phyloP scores from a whole-genome alignment of 495 filamentous ascomycete species.

The Neurospora sp. region DNA sequence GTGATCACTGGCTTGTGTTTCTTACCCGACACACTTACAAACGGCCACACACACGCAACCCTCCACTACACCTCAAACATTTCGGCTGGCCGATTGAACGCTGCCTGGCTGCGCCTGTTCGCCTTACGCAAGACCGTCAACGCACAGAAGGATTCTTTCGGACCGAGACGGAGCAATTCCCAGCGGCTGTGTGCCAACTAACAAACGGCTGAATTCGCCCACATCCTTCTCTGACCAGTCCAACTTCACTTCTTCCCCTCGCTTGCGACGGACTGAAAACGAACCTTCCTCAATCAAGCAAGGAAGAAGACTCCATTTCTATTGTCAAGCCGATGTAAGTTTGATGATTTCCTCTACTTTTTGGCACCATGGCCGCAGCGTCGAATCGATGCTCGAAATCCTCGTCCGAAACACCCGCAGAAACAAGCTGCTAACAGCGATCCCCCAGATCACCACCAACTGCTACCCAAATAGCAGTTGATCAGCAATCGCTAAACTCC shows the following conservation, averaged over 20 bases:
- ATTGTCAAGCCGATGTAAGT: background rate
- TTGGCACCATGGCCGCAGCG: background rate
- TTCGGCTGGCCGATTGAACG: background rate
- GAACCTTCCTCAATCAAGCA: background rate
- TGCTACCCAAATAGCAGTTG: background rate
- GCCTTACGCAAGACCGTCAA: background rate
- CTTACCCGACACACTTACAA: background rate
- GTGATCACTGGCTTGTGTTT: background rate
- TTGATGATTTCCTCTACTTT: background rate
- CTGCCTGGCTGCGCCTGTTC: background rate
- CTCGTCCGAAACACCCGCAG: background rate
- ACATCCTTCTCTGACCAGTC: background rate
- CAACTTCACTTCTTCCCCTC: background rate
- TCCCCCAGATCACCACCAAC: background rate
- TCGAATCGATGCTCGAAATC: background rate
- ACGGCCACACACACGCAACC: background rate
- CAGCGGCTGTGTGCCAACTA: background rate
- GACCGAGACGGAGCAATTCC: background rate
- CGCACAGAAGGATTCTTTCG: background rate
- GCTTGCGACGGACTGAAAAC: background rate
- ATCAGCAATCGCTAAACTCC: background rate
- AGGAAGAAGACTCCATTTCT: background rate
- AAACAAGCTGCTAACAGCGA: background rate
- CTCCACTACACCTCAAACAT: background rate
- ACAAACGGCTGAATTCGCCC: background rate